Base-by-base conservation (phyloP, 257 asterid species). In the Vinca minor region DNA sequence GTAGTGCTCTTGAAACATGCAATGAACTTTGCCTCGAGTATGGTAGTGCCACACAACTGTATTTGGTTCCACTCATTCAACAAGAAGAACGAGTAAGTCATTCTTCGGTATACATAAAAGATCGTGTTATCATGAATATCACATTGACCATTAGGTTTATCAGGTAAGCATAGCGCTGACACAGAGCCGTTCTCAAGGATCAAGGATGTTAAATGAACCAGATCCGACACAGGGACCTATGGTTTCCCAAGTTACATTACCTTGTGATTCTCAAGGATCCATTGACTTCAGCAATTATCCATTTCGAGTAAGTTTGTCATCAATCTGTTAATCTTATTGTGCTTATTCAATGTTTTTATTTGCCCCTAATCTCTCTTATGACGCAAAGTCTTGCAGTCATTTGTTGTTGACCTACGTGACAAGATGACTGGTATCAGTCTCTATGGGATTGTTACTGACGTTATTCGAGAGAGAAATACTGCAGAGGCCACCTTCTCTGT, bases 381-480 rank as follows among this genome's bases (percentile, higher is more conserved):
- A 9, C 25, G 67, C 76, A 76, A 88, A 83, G 86, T 81, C 70
- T 67, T 89, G 88, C 96, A 92, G 98, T 80, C 96, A 42, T 87
- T 78, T 76, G 82, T 92, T 55, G 78, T 66, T 74, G 97, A 86
- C 78, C 71, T 91, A 68, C 92, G 69, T 66, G 95, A 84, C 84
- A 92, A 89, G 87, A 92, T 89, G 98, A 81, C 86, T 59, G 83
- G 96, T 72, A 76, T 89, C 72, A 83, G 96, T 78, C 89, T 92
- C 77, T 84, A 85, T 67, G 98, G 91, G 52, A 65, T 58, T 54
- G 84, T 89, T 74, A 75, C 76, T 34, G 83, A 82, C 74, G 78
- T 89, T 67, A 59, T 36, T 35, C 67, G 32, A 18, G 69, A 64
- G 50, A 61, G 23, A 77, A 75, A 70, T 77, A 71, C 79, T 56